Conservation (phyloP, 2,329 filamentous ascomycete species). For the Fusarium acutatum region DNA sequence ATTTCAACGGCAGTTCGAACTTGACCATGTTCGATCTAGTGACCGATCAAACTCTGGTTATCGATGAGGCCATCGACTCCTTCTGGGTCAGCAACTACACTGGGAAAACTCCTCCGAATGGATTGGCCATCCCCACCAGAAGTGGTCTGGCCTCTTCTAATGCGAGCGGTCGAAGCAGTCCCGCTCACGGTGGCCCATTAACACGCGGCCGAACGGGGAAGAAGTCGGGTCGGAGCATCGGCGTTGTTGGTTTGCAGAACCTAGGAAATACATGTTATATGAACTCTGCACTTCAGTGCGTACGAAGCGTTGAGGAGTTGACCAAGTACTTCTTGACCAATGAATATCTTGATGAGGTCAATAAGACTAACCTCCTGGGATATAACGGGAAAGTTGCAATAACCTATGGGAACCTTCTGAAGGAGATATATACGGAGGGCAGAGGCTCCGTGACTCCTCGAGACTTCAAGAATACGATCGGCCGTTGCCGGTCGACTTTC, state of each 20-base stretch:
- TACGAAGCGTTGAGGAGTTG: constrained; percentile 91
- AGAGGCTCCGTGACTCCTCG: constrained; percentile 78
- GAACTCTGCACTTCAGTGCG: constrained; percentile 96
- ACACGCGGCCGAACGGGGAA: constrained; percentile 78
- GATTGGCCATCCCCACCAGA: constrained; percentile 49
- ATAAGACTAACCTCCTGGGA: constrained; percentile 83
- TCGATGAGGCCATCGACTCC: constrained; percentile 77
- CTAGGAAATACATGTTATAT: constrained; percentile 99
- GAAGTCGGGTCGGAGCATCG: constrained; percentile 74
- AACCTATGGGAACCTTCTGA: constrained; percentile 79
- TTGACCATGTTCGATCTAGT: constrained; percentile 73
- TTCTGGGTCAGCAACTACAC: constrained; percentile 64
- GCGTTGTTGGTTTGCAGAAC: constrained; percentile 86
- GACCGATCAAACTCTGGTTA: constrained; percentile 79
- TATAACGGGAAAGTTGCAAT: constrained; percentile 88
- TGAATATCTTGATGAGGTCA: constrained; percentile 82
- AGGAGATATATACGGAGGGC: constrained; percentile 78
- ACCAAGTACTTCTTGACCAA: constrained; percentile 87
- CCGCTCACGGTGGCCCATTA: constrained; percentile 65
- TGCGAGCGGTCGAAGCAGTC: constrained; percentile 74
- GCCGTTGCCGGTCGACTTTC: constrained; percentile 83
- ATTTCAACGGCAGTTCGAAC: constrained; percentile 78
- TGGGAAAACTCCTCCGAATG: constrained; percentile 44
- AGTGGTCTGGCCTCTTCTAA: constrained; percentile 40
- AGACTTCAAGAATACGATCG: constrained; percentile 84